Evolutionary conservation across 108 stramenopile genomes (phyloP).

Genomic region (Schizochytrium sp.): DNA sequence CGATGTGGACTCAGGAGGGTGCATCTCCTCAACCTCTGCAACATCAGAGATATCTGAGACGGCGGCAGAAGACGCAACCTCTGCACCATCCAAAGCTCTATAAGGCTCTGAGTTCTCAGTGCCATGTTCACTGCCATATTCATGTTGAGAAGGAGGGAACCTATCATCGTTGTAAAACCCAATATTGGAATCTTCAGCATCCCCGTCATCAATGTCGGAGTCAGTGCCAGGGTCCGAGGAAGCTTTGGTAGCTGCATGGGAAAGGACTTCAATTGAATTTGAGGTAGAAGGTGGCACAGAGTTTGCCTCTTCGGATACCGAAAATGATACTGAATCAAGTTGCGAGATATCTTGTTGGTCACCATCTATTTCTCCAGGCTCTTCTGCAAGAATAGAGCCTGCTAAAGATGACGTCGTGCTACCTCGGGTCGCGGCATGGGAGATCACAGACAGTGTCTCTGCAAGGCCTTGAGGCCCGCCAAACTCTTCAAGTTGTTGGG

Average conservation of each 20-base stretch:
- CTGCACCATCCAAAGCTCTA: not conserved
- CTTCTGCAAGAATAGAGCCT: not conserved
- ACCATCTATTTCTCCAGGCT: slow-evolving; percentile 6
- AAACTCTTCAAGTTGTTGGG: too few relatives aligned
- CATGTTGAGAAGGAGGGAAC: too few relatives aligned
- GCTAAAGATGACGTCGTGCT: slow-evolving; percentile 20
- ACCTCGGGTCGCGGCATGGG: not conserved
- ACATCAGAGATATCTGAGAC: not conserved
- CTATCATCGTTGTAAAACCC: too few relatives aligned
- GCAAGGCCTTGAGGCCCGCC: not conserved
- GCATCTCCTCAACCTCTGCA: not conserved
- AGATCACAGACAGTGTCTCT: slow-evolving; percentile 3
- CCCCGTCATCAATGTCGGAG: not conserved
- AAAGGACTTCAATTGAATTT: not conserved
- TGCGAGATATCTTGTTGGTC: not conserved
- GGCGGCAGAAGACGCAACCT: not conserved
- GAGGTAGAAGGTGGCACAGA: not conserved
- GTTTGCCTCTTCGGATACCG: too few relatives aligned
- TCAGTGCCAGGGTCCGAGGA: not conserved
- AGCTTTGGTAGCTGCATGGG: slow-evolving; percentile 6
- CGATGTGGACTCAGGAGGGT: not conserved
- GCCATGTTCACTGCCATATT: too few relatives aligned
- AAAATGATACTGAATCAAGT: not conserved
- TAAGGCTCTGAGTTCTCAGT: not conserved
- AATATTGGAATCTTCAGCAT: not conserved